Conservation (phyloP, 306 rosid species). For the Cicer arietinum region DNA sequence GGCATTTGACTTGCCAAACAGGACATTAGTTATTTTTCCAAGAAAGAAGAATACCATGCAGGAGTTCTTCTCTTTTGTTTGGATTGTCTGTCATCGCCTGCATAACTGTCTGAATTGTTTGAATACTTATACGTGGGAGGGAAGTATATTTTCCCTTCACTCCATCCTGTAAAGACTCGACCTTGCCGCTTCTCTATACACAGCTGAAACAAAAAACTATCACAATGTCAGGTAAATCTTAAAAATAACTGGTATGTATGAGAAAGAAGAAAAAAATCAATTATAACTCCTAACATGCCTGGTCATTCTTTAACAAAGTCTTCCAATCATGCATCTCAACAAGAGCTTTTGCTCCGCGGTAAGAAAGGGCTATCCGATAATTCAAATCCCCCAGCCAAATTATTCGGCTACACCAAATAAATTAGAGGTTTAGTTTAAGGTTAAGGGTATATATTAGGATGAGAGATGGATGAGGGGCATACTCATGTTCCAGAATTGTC, state of each 20-base stretch:
- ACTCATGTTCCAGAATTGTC: conserved; percentile 91
- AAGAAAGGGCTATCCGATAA: conserved; percentile 89
- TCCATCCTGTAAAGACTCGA: conserved; percentile 87
- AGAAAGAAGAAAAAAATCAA: not conserved
- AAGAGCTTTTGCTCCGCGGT: conserved; percentile 84
- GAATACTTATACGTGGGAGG: conserved; percentile 99
- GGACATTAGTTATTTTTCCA: conserved; percentile 4
- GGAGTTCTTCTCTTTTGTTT: conserved; percentile 99
- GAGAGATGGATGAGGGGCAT: conserved; percentile 42
- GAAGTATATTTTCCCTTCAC: conserved; percentile 90
- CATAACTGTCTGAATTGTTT: conserved; percentile 90
- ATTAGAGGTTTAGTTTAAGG: conserved; percentile 35
- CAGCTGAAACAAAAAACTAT: conserved; percentile 63
- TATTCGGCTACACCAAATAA: conserved; percentile 70
- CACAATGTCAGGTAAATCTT: conserved; percentile 45
- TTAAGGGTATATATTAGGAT: conserved; percentile 23
- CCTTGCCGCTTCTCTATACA: conserved; percentile 78
- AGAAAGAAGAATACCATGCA: conserved; percentile 73
- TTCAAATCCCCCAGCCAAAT: conserved; percentile 99
- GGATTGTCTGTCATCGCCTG: conserved; percentile 80
- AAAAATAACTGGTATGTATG: conserved; percentile 21
- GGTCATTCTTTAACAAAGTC: conserved; percentile 86
- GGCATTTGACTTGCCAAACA: not conserved
- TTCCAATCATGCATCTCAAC: conserved; percentile 96
- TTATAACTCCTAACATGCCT: conserved; percentile 58